phyloP scores from a whole-genome alignment of 2,329 filamentous ascomycete genomes.

The Aureobasidium sp. region DNA sequence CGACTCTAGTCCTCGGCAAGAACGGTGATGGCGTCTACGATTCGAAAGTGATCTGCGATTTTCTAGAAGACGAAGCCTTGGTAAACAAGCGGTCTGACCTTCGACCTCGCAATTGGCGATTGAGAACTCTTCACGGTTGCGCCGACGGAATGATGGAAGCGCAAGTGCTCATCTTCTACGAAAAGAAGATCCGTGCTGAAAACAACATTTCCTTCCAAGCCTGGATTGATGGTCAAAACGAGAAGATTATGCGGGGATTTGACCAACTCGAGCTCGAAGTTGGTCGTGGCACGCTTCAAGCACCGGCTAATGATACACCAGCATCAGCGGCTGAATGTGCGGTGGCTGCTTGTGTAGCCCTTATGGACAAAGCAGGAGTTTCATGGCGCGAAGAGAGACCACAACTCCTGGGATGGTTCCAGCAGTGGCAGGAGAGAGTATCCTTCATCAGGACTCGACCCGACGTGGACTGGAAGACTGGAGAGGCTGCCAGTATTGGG shows the following conservation, averaged over 20 bases:
- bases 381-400: background rate
- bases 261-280: background rate
- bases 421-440: background rate
- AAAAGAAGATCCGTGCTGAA: slow-evolving; percentile 9
- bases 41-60: slow-evolving; percentile 6
- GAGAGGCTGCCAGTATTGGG: background rate
- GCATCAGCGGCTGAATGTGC: slow-evolving; percentile 10
- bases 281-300: background rate
- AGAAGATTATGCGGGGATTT: slow-evolving; percentile 5
- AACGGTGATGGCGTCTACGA: slow-evolving; percentile 1
- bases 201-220: background rate
- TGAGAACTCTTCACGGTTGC: background rate
- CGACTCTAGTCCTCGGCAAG: background rate
- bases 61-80: slow-evolving; percentile 3
- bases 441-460: background rate
- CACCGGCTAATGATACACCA: background rate
- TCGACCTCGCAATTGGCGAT: background rate
- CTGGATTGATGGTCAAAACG: background rate
- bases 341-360: background rate
- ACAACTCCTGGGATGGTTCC: background rate
- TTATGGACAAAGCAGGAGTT: background rate
- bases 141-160: slow-evolving; percentile 3
- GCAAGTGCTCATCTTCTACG: slow-evolving; percentile 5
- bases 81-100: slow-evolving; percentile 1
- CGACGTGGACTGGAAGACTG: slow-evolving; percentile 2